Evolutionary conservation across 768 basidiomycete species (phyloP).

Genomic region (Russula brevipes): DNA sequence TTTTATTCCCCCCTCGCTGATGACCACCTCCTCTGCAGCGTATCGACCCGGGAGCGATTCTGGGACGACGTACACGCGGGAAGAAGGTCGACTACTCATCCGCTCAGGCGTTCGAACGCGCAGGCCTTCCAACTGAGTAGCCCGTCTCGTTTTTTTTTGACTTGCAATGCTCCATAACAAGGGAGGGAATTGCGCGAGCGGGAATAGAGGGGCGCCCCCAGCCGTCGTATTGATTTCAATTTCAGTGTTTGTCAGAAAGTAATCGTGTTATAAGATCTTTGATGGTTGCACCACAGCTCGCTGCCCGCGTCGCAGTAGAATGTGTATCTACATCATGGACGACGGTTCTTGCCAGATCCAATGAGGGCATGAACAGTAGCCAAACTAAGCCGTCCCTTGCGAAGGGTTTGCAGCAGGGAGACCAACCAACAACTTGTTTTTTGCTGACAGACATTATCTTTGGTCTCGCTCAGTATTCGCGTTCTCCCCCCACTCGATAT

Average conservation of each 20-base stretch:
- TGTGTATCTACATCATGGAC: too few relatives aligned
- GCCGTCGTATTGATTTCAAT: slow-evolving; percentile 2
- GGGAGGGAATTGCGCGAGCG: not conserved
- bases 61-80: slow-evolving; percentile 62
- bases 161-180: not conserved
- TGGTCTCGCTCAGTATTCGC: too few relatives aligned
- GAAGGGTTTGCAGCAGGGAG: too few relatives aligned
- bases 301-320: too few relatives aligned
- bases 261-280: not conserved
- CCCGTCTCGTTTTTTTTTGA: slow-evolving; percentile 22
- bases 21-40: slow-evolving; percentile 28
- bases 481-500: too few relatives aligned
- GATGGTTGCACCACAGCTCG: too few relatives aligned
- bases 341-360: too few relatives aligned
- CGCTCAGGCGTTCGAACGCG: slow-evolving; percentile 60
- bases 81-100: slow-evolving; percentile 73
- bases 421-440: too few relatives aligned
- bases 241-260: not conserved
- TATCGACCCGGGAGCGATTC: slow-evolving; percentile 59
- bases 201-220: not conserved
- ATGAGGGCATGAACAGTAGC: too few relatives aligned
- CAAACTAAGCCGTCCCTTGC: too few relatives aligned
- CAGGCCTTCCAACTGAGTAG: slow-evolving; percentile 34
- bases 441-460: too few relatives aligned
- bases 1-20: not conserved